phyloP scores from a whole-genome alignment of 2,329 filamentous ascomycete species.

The Penicillium brasilianum region DNA sequence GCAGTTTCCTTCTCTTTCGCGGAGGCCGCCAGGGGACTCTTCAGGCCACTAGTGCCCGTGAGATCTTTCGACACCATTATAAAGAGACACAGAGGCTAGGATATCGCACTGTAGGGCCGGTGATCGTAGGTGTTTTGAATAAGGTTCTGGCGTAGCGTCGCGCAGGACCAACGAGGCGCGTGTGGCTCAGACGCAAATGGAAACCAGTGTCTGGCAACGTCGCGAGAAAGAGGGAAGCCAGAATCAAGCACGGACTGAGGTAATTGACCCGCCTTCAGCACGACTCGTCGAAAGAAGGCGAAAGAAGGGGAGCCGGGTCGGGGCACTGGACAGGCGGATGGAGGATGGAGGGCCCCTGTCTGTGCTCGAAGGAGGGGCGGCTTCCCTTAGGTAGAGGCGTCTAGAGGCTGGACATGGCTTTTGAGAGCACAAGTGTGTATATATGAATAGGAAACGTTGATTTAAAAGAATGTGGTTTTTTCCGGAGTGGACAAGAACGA shows the following conservation, averaged over 20 bases:
- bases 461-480: background rate
- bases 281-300: conserved; percentile 13
- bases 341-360: conserved; percentile 27
- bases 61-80: conserved; percentile 13
- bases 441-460: background rate
- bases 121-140: background rate
- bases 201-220: background rate
- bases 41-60: background rate
- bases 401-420: conserved; percentile 26
- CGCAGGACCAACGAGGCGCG: background rate
- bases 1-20: conserved; percentile 32
- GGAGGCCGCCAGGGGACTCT: conserved; percentile 8
- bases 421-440: background rate
- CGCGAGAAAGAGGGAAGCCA: conserved; percentile 27
- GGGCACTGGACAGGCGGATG: conserved; percentile 8
- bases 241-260: conserved; percentile 20
- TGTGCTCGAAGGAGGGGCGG: conserved; percentile 28
- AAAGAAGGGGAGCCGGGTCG: conserved; percentile 7
- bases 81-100: background rate
- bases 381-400: conserved; percentile 22
- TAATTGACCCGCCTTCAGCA: conserved; percentile 20
- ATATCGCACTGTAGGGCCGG: background rate
- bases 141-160: background rate
- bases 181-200: background rate
- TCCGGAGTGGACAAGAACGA: conserved; percentile 2